These are phyloP conservation scores for Pueraria montana DNA, from an alignment of 306 rosid genomes.

Conservation along the genomic window DNA sequence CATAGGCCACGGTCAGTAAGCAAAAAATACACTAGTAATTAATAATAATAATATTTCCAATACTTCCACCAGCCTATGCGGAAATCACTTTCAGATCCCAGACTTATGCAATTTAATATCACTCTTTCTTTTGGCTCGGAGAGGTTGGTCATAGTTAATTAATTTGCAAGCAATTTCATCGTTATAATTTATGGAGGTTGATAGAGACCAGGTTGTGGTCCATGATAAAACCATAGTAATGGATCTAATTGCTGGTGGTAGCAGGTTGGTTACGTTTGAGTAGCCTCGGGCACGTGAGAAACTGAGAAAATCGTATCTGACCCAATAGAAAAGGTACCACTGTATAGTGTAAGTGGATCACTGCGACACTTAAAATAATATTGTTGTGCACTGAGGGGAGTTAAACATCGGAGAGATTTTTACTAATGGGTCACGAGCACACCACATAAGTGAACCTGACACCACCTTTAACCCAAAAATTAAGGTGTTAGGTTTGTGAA, in stretches of 20 bases:
- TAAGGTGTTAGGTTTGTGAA: no score
- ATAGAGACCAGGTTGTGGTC: conserved; percentile 40
- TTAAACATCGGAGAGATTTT: no score
- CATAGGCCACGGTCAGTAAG: background rate
- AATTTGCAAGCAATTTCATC: conserved; percentile 29
- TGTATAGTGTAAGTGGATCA: conserved; percentile 21
- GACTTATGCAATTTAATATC: conserved; percentile 19
- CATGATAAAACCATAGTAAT: conserved; percentile 20
- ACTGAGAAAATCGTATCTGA: background rate
- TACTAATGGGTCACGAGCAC: no score
- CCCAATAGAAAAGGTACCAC: conserved; percentile 12
- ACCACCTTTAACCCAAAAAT: no score
- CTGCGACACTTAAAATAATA: conserved; percentile 5
- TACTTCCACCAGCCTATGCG: conserved; percentile 11
- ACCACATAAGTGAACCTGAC: no score
- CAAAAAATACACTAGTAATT: background rate
- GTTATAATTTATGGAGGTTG: conserved; percentile 22
- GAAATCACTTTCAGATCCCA: conserved; percentile 28
- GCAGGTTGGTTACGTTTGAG: background rate
- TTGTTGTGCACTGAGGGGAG: background rate
- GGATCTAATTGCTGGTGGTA: conserved; percentile 16
- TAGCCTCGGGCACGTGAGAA: background rate
- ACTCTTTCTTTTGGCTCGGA: conserved; percentile 21
- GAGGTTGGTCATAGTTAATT: conserved; percentile 31
- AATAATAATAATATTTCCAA: background rate